Evolutionary conservation across 371 early-diverging fungal genomes (phyloP), one percentile per base, ranked within the genome.

Genomic region (Haplosporangium sp.): DNA sequence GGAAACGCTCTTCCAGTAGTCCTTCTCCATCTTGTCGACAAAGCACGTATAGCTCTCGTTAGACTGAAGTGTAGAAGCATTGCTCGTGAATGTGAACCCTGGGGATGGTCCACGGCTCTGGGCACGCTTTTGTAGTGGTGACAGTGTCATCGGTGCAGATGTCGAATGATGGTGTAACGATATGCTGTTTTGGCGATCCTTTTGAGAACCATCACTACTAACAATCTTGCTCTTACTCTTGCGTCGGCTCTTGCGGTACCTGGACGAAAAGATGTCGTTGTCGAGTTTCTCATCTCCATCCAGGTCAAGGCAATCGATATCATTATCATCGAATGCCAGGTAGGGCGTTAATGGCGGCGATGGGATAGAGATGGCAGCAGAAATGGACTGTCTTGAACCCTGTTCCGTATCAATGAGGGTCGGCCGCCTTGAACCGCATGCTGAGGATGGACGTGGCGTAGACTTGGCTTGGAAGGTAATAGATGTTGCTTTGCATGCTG

Each of bases 1-100:
- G 7, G 79, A 77, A 4, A 77, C 79, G 38, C 65, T 72, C 62
- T 65, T 77, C 73, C 73, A 77, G 50, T 61, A 72, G 51, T 71
- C 72, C 36, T 59, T 53, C 42, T 72, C 79, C 64, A 77, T 64
- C 58, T 54, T 64, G 20, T 56, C 47, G 51, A 60, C 18, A 29
- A 72, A 67, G 40, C n/a, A 23, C 2, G 62, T 45, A 51, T 62
- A 69, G 36, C 65, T 72, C 21, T 72, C 69, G 10, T 63, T 53
- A 7, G 71, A 53, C 18, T 47, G 51, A 37, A 21, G 43, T 9
- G 48, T 36, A 2, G 67, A 52, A 38, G 69, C 12, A 41, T 67
- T 72, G 20, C 51, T 61, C 14, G 66, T 48, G 48, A 69, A 72
- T 0, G 69, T 72, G 23, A 79, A 72, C 6, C 69, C 66, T 6